A percentile compares a stretch with the other conserved stretches of the same genome.
These are phyloP conservation scores for Euptelea pleiosperma DNA, from an alignment of 164 flowering plant genomes.

Conservation along the genomic window DNA sequence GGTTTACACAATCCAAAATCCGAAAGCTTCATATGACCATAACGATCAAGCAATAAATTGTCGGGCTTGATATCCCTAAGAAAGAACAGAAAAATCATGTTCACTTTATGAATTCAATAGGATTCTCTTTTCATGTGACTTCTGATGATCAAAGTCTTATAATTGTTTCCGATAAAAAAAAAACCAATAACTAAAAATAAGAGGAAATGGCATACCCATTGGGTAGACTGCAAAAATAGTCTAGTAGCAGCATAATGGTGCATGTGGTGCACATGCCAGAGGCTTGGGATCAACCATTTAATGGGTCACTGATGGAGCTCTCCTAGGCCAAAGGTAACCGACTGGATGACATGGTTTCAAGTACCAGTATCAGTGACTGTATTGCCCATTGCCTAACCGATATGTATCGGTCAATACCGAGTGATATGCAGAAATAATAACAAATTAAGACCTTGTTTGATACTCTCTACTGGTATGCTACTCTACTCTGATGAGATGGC, in stretches of 20 bases:
- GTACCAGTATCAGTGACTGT: too few relatives aligned
- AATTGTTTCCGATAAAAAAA: neutral
- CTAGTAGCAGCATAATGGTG: neutral
- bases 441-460: too few relatives aligned
- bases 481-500: too few relatives aligned
- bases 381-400: too few relatives aligned
- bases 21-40: conserved; percentile 48
- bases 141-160: neutral
- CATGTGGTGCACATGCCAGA: neutral
- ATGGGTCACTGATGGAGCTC: neutral
- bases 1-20: conserved; percentile 52
- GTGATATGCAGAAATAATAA: too few relatives aligned
- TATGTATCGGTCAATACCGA: too few relatives aligned
- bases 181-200: neutral
- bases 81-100: conserved; percentile 1
- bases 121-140: neutral
- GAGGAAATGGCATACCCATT: neutral
- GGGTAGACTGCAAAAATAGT: neutral
- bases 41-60: conserved; percentile 39
- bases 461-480: too few relatives aligned
- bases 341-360: too few relatives aligned
- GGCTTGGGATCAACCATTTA: too few relatives aligned
- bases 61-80: conserved; percentile 49
- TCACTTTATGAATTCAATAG: neutral
- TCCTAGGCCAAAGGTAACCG: neutral